Evolutionary conservation across 345 rosid species (phyloP), one percentile per base, ranked within the genome.

Genomic region (Luvunga scandens): DNA sequence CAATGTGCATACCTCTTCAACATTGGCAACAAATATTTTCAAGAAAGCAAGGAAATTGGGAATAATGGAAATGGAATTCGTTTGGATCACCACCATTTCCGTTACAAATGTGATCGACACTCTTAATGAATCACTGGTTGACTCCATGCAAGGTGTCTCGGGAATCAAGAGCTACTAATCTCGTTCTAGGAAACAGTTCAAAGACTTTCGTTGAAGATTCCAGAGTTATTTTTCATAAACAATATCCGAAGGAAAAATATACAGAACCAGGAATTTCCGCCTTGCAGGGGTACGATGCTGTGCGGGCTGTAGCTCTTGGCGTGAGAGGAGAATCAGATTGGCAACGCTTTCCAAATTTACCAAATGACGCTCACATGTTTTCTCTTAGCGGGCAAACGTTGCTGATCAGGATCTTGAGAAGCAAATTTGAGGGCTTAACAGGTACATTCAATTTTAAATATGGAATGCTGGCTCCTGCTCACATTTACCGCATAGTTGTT

Each of bases 91-190:
- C 14, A 79, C 83, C 0, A 18, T 16, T 1, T 67, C 50, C 25
- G 50, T 78, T 34, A 28, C 79, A n/a, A 39, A 76, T 69, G 18
- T 56, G 1, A 24, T 81, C 19, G 77, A 79, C 31, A 59, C 77
- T 9, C 38, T 81, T 19, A 61, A 79, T 56, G 50, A 7, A 21
- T 60, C 76, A 6, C 22, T 72, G 27, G 33, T 84, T 34, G 48
- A 73, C 31, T 78, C 83, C 9, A 84, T 79, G 84, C 80, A 79
- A 76, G 84, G 81, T 9, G 73, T 73, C 7, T 2, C 81, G 22
- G 84, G 84, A 24, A 55, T 84, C 62, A 79, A 34, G 68, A 75
- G 73, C 45, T 56, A 81, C 62, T 78, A 66, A 18, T 31, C 81
- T 30, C 28, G 5, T 25, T 27, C 53, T 1, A 72, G 75, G 9